Conservation (phyloP, 169 alveolate species). For the Plasmodium blacklocki region DNA sequence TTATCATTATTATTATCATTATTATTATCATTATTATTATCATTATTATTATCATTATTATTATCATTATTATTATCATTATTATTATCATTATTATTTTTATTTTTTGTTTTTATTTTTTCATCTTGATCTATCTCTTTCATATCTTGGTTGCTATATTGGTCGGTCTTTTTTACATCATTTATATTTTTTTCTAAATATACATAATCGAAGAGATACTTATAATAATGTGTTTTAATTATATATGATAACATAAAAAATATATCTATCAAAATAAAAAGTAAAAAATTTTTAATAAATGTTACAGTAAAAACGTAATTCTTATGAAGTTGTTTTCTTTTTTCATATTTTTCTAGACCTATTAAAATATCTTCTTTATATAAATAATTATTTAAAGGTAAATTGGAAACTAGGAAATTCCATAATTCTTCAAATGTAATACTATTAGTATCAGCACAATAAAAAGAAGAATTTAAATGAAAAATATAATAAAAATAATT, state of each 20-base stretch:
- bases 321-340: slow-evolving; percentile 20
- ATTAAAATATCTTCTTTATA: slow-evolving; percentile 53
- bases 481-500: slow-evolving; percentile 31
- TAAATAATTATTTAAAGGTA: slow-evolving; percentile 58
- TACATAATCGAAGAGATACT: background rate
- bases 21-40: too few species aligned
- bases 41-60: background rate
- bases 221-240: slow-evolving; percentile 8
- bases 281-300: slow-evolving; percentile 31
- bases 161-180: background rate
- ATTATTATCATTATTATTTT: background rate
- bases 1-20: background rate
- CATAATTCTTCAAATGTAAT: slow-evolving; percentile 69
- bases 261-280: slow-evolving; percentile 42
- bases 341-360: slow-evolving; percentile 48
- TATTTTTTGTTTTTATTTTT: background rate
- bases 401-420: slow-evolving; percentile 48
- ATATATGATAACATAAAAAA: slow-evolving; percentile 31
- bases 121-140: background rate
- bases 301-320: slow-evolving; percentile 50
- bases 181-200: background rate
- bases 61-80: background rate
- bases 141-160: background rate
- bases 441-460: slow-evolving; percentile 67
- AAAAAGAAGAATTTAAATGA: slow-evolving; percentile 56